phyloP scores from a whole-genome alignment of 2,329 filamentous ascomycete genomes.

The Fusarium sp. region DNA sequence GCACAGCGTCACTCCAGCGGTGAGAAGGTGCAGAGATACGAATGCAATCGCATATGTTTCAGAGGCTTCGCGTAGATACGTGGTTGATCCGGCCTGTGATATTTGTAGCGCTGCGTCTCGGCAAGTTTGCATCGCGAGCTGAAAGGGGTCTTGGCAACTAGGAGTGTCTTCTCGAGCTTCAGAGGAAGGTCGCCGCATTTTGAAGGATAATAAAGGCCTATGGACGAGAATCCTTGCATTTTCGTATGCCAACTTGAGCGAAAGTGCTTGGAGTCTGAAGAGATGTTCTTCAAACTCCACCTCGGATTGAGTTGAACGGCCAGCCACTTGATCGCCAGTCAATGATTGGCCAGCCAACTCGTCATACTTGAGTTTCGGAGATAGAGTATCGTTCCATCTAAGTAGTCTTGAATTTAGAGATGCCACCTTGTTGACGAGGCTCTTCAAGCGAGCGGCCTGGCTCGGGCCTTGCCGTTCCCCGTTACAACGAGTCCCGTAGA shows the following conservation, averaged over 20 bases:
- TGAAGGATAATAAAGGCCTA: slow-evolving; percentile 29
- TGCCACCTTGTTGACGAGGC: neutral
- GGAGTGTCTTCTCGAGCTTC: neutral
- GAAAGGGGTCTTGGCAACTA: slow-evolving; percentile 23
- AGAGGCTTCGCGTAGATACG: slow-evolving; percentile 26
- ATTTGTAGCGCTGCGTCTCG: slow-evolving; percentile 42
- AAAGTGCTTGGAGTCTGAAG: slow-evolving; percentile 49
- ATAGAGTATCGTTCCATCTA: neutral
- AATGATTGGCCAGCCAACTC: neutral
- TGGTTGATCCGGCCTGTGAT: slow-evolving; percentile 21
- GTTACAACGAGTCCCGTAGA: slow-evolving; percentile 23
- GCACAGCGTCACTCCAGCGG: slow-evolving; percentile 40
- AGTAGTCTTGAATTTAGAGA: neutral
- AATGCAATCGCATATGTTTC: slow-evolving; percentile 43
- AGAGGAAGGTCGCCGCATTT: neutral
- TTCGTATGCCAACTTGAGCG: slow-evolving; percentile 49
- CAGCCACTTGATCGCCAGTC: neutral
- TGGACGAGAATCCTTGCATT: slow-evolving; percentile 50
- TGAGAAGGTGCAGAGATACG: slow-evolving; percentile 42
- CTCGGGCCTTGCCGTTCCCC: neutral
- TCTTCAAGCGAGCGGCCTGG: neutral
- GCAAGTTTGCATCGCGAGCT: slow-evolving; percentile 24
- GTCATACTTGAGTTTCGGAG: slow-evolving; percentile 3
- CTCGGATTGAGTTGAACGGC: neutral
- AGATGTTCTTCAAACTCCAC: slow-evolving; percentile 26